phyloP scores from a whole-genome alignment of 495 filamentous ascomycete genomes.

The Hypoxylon fragiforme region DNA sequence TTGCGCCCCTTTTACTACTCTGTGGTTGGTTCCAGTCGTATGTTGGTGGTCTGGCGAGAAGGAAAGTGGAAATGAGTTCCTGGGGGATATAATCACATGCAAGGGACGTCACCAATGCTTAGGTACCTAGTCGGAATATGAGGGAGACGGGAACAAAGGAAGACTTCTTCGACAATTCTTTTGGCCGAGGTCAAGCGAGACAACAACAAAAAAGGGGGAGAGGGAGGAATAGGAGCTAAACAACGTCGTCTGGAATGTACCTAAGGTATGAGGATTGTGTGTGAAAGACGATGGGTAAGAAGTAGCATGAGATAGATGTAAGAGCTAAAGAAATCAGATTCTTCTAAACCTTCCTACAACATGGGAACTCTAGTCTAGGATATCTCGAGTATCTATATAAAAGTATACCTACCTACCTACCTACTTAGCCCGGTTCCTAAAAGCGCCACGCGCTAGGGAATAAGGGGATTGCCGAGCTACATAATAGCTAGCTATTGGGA shows the following conservation, averaged over 20 bases:
- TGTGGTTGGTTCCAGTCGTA: background rate
- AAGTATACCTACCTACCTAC: no score
- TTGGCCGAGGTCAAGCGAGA: slow-evolving; percentile 1
- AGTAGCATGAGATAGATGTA: background rate
- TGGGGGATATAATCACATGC: slow-evolving; percentile 14
- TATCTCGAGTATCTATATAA: slow-evolving; percentile 17
- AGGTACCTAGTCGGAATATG: background rate
- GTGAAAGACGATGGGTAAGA: background rate
- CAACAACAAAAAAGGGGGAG: background rate
- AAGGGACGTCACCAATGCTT: slow-evolving; percentile 16
- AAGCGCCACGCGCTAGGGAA: background rate
- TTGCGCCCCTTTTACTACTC: slow-evolving; percentile 19
- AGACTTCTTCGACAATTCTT: background rate
- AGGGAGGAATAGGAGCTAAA: background rate
- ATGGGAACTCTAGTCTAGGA: slow-evolving; percentile 6
- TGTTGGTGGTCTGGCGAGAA: background rate
- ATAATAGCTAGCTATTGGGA: background rate
- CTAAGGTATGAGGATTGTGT: background rate
- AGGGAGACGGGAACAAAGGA: slow-evolving; percentile 1
- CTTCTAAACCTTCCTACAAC: no score
- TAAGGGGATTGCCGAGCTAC: background rate
- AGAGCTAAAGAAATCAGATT: no score
- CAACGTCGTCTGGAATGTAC: slow-evolving; percentile 2
- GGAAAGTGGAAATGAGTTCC: background rate
- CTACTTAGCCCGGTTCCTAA: no score